A percentile compares a stretch with the other conserved stretches of the same genome.
These are phyloP conservation scores for Ogataea pignaliae DNA, from an alignment of 805 yeast species.

Conservation along the genomic window DNA sequence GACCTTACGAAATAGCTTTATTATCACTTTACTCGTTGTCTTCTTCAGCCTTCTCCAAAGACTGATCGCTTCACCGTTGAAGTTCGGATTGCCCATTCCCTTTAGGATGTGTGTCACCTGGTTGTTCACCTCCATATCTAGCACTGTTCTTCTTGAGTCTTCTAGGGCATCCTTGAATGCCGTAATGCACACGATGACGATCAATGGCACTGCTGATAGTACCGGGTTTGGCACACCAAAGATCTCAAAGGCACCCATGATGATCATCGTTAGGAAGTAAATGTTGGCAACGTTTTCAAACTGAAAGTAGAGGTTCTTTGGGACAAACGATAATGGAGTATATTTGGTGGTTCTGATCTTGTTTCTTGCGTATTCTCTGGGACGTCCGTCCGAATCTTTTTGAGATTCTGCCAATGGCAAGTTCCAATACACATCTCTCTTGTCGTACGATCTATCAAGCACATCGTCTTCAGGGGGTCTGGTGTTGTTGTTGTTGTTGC, in stretches of 20 bases:
- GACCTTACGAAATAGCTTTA: conserved; percentile 14
- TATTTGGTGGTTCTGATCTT: conserved; percentile 94
- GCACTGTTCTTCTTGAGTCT: conserved; percentile 68
- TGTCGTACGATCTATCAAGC: conserved; percentile 23
- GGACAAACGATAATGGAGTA: conserved; percentile 84
- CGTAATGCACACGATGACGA: conserved; percentile 70
- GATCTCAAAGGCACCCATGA: conserved; percentile 72
- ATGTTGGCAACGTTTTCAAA: conserved; percentile 87
- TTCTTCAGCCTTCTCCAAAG: conserved; percentile 71
- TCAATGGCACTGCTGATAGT: conserved; percentile 69
- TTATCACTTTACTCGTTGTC: conserved; percentile 16
- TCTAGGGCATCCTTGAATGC: conserved; percentile 79
- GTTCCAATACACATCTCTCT: conserved; percentile 56
- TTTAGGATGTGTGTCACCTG: conserved; percentile 61
- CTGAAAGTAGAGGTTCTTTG: conserved; percentile 77
- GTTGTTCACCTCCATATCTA: conserved; percentile 74
- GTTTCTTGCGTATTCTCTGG: conserved; percentile 70
- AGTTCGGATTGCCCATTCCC: conserved; percentile 55
- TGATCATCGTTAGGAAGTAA: conserved; percentile 74
- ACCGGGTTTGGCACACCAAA: conserved; percentile 83
- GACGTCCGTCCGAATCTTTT: conserved; percentile 52
- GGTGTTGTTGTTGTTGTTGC: conserved; percentile 27
- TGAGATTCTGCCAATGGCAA: conserved; percentile 53
- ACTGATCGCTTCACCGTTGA: conserved; percentile 58
- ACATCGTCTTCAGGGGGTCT: conserved; percentile 18